These are phyloP conservation scores for Camelina neglecta DNA, from an alignment of 345 rosid genomes.

Conservation along the genomic window DNA sequence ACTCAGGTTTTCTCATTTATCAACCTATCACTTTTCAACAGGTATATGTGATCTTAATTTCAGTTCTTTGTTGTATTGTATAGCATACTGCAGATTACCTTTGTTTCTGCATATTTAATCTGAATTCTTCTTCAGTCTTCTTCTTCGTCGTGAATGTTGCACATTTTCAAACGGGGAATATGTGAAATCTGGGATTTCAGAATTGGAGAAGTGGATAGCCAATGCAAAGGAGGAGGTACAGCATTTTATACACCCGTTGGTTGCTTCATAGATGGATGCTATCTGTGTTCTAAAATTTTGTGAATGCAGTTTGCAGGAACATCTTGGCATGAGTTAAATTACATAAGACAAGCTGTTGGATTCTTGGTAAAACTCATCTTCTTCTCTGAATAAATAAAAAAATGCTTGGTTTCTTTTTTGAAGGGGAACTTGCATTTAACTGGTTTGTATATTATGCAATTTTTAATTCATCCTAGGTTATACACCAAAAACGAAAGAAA, in stretches of 20 bases:
- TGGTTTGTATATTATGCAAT: slow-evolving; percentile 21
- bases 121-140: slow-evolving; percentile 62
- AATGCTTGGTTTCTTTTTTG: slow-evolving; percentile 10
- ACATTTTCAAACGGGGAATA: slow-evolving; percentile 98
- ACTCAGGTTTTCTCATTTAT: slow-evolving; percentile 98
- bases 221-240: slow-evolving; percentile 83
- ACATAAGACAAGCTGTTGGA: slow-evolving; percentile 98
- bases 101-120: slow-evolving; percentile 23
- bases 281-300: slow-evolving; percentile 42
- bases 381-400: slow-evolving; percentile 24
- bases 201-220: slow-evolving; percentile 94
- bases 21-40: slow-evolving; percentile 94
- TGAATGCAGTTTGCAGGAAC: slow-evolving; percentile 86
- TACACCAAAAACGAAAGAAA: slow-evolving; percentile 96
- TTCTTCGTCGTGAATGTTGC: slow-evolving; percentile 96
- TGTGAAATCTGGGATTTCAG: slow-evolving; percentile 94
- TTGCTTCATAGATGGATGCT: slow-evolving; percentile 29
- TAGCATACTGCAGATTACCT: slow-evolving; percentile 10
- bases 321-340: slow-evolving; percentile 96
- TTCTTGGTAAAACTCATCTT: slow-evolving; percentile 67
- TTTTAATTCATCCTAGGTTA: slow-evolving; percentile 59
- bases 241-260: slow-evolving; percentile 13
- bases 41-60: slow-evolving; percentile 50
- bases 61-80: slow-evolving; percentile 9
- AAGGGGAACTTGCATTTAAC: slow-evolving; percentile 9